A percentile compares a stretch with the other conserved stretches of the same genome.
Conservation (phyloP, 2,329 filamentous ascomycete species). For the Arthrobotrys entomopaga region DNA sequence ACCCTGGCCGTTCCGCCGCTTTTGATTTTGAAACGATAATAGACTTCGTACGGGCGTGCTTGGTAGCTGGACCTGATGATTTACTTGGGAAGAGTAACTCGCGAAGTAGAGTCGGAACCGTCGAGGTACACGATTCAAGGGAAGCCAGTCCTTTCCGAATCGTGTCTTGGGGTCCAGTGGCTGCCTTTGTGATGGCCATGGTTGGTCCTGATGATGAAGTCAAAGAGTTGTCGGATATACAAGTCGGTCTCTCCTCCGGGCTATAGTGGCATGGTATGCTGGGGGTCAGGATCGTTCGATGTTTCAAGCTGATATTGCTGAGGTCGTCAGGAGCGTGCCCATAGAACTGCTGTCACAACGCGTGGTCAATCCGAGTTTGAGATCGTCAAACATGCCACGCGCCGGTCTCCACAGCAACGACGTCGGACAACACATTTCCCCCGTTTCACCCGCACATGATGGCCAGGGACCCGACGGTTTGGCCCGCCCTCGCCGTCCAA, state of each 20-base stretch:
- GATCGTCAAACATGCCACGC: conserved; percentile 22
- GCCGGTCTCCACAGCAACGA: conserved; percentile 47
- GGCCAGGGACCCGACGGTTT: conserved; percentile 39
- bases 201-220: conserved; percentile 6
- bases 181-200: conserved; percentile 50
- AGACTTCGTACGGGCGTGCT: conserved; percentile 44
- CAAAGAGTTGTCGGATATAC: neutral
- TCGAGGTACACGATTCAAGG: conserved; percentile 37
- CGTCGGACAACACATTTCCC: conserved; percentile 41
- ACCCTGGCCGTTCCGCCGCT: conserved; percentile 15
- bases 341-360: conserved; percentile 36
- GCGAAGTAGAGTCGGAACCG: conserved; percentile 32
- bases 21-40: conserved; percentile 23
- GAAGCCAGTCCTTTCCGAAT: conserved; percentile 49
- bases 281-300: neutral
- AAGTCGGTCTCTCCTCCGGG: neutral
- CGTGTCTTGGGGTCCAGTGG: conserved; percentile 31
- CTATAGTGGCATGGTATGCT: conserved; percentile 32
- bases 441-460: conserved; percentile 27
- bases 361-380: conserved; percentile 22
- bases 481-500: conserved; percentile 6
- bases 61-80: conserved; percentile 17
- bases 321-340: neutral
- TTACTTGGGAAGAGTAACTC: conserved; percentile 40
- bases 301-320: too few relatives aligned